phyloP scores from a whole-genome alignment of 352 stramenopile genomes.

The Phytophthora pinifolia region DNA sequence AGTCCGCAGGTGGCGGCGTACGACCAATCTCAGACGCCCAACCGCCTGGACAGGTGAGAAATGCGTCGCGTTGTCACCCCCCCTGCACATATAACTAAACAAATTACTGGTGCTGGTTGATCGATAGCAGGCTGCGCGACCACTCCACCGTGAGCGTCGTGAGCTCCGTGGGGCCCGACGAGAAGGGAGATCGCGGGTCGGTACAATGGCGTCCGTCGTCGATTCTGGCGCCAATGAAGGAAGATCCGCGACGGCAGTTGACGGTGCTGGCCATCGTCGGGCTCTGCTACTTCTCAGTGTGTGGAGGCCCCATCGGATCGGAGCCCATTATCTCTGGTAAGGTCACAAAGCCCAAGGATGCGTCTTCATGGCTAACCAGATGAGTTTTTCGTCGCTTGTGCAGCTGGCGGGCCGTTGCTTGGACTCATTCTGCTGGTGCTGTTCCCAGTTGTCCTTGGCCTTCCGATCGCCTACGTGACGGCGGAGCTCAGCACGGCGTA shows the following conservation, averaged over 20 bases:
- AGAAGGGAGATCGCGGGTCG: constrained; percentile 15
- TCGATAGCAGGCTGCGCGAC: constrained; percentile 9
- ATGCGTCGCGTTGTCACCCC: constrained; percentile 1
- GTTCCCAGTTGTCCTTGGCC: constrained; percentile 88
- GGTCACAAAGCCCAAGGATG: not conserved
- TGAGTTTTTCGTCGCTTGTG: not conserved
- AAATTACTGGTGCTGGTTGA: not conserved
- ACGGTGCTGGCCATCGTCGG: constrained; percentile 45
- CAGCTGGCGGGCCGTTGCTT: constrained; percentile 58
- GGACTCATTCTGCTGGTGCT: constrained; percentile 87
- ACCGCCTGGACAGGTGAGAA: constrained; percentile 36
- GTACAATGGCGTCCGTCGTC: constrained; percentile 31
- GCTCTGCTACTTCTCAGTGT: constrained; percentile 57
- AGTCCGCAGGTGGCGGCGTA: constrained; percentile 30
- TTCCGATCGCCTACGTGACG: constrained; percentile 92
- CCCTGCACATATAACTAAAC: not conserved
- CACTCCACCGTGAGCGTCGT: constrained; percentile 23
- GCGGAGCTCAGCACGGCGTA: constrained; percentile 91
- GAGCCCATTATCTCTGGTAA: constrained; percentile 48
- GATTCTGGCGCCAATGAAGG: constrained; percentile 33
- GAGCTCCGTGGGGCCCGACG: constrained; percentile 15
- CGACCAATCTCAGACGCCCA: constrained; percentile 32
- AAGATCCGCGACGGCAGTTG: constrained; percentile 42
- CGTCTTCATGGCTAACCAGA: not conserved
- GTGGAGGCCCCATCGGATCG: constrained; percentile 40